Base-by-base conservation (phyloP, 768 basidiomycete species). In the Rhizopogon salebrosus region DNA sequence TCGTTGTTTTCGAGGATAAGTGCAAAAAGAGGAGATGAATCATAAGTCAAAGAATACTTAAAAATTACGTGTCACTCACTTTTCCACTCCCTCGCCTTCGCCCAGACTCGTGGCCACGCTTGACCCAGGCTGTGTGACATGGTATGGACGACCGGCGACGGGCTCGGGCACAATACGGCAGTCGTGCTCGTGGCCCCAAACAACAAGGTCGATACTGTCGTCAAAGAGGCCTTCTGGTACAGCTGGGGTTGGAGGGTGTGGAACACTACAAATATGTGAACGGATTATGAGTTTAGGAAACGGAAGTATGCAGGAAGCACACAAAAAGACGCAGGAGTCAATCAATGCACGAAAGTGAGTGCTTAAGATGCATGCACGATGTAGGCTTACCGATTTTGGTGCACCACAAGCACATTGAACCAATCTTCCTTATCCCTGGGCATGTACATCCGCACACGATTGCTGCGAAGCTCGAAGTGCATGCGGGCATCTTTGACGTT, bases 101-200 rank as follows among this genome's bases (percentile, higher is more conserved):
- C 94, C 89, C 20, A 99, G 75, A 29, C 90, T 92, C 1, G 97
- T 99, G 1, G 97, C 97, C 3, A 99, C 85, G 0, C 89, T 91
- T 0, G 92, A 95, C 2, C 97, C 97, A 4, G 97, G 97, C 68
- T 99, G 97, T 2, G 86, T 82, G 62, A 99, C 93, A 62, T 80
- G 85, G 71, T 99, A 99, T 14, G 79, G 80, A 68, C 95, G 95
- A 11, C 91, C 93, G 4, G 92, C 85, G 7, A 99, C 95, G 5
- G 84, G 79, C 62, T 97, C 92, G 0, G 97, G 95, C 2, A 83
- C 75, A 50, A 95, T 89, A 27, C 95, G 83, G 62, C 95, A 98
- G 68, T 98, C 97, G 64, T 99, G 97, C 68, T 99, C 97, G 66
- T 99, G 97, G 6, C 97, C 97, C 97, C 97, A 99, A 2, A 99